Percentiles rank a stretch among this genome's conserved stretches.
Conservation (phyloP, 2,329 filamentous ascomycete species). For the Xylaria sp. region DNA sequence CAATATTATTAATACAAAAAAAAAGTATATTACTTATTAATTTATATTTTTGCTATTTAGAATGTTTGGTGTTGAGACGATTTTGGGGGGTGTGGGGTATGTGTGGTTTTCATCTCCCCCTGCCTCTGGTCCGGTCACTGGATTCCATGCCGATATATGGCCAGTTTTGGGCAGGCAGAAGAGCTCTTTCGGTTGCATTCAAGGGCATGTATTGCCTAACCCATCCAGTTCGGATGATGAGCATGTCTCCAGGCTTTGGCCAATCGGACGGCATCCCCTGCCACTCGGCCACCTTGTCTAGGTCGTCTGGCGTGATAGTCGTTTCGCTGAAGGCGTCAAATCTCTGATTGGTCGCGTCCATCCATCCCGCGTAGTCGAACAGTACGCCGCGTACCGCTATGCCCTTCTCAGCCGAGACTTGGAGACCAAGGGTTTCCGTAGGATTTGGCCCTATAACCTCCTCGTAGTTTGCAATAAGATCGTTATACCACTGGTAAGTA, state of each 20-base stretch:
- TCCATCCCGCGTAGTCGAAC: constrained; percentile 29
- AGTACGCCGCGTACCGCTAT: constrained; percentile 30
- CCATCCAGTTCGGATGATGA: constrained; percentile 29
- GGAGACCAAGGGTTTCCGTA: constrained; percentile 23
- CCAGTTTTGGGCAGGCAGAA: constrained; percentile 13
- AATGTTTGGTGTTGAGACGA: no score
- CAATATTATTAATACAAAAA: no score
- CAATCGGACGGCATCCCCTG: constrained; percentile 25
- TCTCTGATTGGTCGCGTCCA: constrained; percentile 27
- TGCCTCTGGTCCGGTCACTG: constrained; percentile 24
- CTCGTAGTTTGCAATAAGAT: constrained; percentile 31
- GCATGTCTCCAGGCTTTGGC: constrained; percentile 21
- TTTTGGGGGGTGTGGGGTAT: no score
- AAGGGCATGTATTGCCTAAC: constrained; percentile 26
- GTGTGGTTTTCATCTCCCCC: no score
- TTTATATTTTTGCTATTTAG: no score
- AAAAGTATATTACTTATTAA: no score
- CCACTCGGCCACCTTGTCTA: constrained; percentile 27
- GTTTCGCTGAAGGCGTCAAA: constrained; percentile 17
- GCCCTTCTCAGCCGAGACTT: constrained; percentile 28
- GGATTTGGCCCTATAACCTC: constrained; percentile 31
- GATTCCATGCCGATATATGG: constrained; percentile 21
- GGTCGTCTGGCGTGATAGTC: constrained; percentile 11
- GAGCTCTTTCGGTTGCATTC: constrained; percentile 16
- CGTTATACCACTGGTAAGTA: constrained; percentile 33